Evolutionary conservation across 352 stramenopile species (phyloP).

Genomic region (Pythium chondricola): DNA sequence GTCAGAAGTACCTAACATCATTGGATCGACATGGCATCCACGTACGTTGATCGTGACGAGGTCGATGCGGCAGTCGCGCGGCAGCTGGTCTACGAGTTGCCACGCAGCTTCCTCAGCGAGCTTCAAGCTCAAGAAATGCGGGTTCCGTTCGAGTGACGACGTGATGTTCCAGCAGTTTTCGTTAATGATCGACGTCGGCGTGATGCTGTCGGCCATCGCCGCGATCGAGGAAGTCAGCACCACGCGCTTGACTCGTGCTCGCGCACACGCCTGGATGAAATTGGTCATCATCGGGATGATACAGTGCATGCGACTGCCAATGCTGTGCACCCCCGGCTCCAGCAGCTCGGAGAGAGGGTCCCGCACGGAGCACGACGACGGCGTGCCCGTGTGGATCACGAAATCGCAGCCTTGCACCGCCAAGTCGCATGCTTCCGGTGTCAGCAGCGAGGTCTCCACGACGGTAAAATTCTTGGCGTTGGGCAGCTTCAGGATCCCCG

Average conservation of each 20-base stretch:
- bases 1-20: too few species aligned
- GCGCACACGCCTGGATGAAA: constrained; percentile 84
- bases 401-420: constrained; percentile 86
- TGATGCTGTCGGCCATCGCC: constrained; percentile 78
- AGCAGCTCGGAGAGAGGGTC: constrained; percentile 80
- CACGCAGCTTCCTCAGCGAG: constrained; percentile 82
- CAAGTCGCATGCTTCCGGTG: constrained; percentile 80
- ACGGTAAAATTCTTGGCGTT: constrained; percentile 82
- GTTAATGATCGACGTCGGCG: constrained; percentile 73
- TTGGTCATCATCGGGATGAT: constrained; percentile 92
- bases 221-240: constrained; percentile 83
- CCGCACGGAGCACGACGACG: constrained; percentile 80
- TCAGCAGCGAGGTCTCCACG: constrained; percentile 84
- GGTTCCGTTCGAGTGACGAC: constrained; percentile 78
- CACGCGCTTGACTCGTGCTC: constrained; percentile 73
- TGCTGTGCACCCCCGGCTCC: constrained; percentile 82
- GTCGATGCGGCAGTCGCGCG: constrained; percentile 74
- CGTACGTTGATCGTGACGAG: constrained; percentile 84
- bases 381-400: constrained; percentile 86
- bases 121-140: constrained; percentile 85
- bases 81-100: constrained; percentile 84
- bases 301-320: constrained; percentile 87
- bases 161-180: constrained; percentile 84
- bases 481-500: constrained; percentile 59
- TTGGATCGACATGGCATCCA: too few species aligned